phyloP scores from a whole-genome alignment of 257 asterid genomes.

The Petunia axillaris region DNA sequence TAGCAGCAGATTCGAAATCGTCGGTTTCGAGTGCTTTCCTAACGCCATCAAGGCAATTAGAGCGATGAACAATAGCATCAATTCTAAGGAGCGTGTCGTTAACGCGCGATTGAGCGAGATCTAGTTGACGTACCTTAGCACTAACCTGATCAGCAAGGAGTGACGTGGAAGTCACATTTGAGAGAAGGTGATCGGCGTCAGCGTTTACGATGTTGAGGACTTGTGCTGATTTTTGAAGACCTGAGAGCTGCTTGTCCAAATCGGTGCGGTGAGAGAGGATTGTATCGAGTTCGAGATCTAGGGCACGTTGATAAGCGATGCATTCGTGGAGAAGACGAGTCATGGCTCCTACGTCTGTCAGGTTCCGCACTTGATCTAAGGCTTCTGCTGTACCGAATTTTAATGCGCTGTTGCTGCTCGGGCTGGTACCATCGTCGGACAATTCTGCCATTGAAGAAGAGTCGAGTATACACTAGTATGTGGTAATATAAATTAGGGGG shows the following conservation, averaged over 20 bases:
- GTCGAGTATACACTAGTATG: no score
- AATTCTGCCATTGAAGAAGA: no score
- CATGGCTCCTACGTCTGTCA: conserved; percentile 88
- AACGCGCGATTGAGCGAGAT: conserved; percentile 85
- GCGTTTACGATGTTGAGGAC: conserved; percentile 70
- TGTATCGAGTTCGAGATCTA: conserved; percentile 77
- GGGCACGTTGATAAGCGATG: conserved; percentile 86
- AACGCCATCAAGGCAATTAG: conserved; percentile 82
- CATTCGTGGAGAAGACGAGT: conserved; percentile 91
- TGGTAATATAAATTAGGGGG: no score
- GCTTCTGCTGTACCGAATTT: conserved; percentile 71
- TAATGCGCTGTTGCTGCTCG: conserved; percentile 22
- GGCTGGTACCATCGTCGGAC: conserved; percentile 6
- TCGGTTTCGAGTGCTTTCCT: conserved; percentile 68
- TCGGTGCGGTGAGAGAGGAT: conserved; percentile 78
- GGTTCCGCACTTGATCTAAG: conserved; percentile 61
- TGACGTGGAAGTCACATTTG: conserved; percentile 80
- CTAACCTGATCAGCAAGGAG: conserved; percentile 81
- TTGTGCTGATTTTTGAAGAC: conserved; percentile 73
- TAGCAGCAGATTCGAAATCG: conserved; percentile 86
- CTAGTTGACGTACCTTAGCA: conserved; percentile 84
- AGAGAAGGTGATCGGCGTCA: conserved; percentile 67
- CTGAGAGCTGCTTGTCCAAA: conserved; percentile 69
- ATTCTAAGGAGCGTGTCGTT: conserved; percentile 77
- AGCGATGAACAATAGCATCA: conserved; percentile 75